Conservation (phyloP, 2,329 filamentous ascomycete genomes). For the Penicillium sp. region DNA sequence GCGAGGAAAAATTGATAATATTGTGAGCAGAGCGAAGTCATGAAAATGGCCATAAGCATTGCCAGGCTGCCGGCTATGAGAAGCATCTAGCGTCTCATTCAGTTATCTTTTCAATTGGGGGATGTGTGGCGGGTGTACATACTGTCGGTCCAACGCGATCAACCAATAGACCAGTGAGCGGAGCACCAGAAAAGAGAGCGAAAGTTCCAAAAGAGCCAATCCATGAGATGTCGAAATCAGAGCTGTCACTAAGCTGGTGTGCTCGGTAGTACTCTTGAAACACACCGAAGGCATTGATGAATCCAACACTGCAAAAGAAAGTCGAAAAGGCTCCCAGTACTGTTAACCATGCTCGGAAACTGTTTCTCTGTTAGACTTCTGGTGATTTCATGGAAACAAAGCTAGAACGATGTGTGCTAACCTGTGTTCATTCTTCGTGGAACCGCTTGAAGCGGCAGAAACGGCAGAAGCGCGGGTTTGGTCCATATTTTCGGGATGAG, state of each 20-base stretch:
- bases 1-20: constrained; percentile 42
- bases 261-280: constrained; percentile 35
- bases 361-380: not conserved
- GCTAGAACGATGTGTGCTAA: no score
- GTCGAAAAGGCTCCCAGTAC: constrained; percentile 31
- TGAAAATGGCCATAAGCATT: constrained; percentile 34
- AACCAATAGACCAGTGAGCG: constrained; percentile 15
- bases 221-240: constrained; percentile 35
- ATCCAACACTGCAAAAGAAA: constrained; percentile 39
- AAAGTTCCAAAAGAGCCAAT: constrained; percentile 34
- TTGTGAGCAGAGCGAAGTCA: constrained; percentile 37
- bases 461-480: no score
- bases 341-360: constrained; percentile 22
- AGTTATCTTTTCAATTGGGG: no score
- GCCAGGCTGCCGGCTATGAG: constrained; percentile 9
- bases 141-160: constrained; percentile 34
- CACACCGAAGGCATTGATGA: constrained; percentile 38
- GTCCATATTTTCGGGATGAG: no score
- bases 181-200: not conserved
- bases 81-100: no score
- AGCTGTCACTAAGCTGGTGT: constrained; percentile 24
- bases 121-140: not conserved
- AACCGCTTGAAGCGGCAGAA: no score
- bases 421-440: no score
- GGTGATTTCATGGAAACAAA: no score